These are phyloP conservation scores for Pseudoneurospora amorphoporcata DNA, from an alignment of 495 filamentous ascomycete species.

Conservation along the genomic window DNA sequence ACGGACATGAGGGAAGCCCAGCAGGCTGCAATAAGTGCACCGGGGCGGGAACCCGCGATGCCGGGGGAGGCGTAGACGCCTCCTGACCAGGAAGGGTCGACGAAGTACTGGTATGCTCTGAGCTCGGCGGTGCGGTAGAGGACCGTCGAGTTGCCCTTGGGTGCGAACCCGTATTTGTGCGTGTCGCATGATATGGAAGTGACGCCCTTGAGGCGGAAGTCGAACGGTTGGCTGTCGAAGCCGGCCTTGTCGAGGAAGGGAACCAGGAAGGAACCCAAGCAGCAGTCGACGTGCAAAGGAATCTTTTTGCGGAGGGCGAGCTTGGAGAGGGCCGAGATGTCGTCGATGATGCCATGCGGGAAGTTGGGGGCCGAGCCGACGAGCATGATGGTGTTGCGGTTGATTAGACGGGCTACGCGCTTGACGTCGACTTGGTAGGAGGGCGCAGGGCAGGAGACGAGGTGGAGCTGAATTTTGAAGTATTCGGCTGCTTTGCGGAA, in stretches of 20 bases:
- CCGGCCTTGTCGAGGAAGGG: slow-evolving; percentile 87
- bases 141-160: slow-evolving; percentile 87
- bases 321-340: slow-evolving; percentile 76
- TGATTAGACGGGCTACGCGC: slow-evolving; percentile 74
- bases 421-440: slow-evolving; percentile 71
- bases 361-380: slow-evolving; percentile 96
- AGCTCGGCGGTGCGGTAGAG: slow-evolving; percentile 76
- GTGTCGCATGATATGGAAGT: slow-evolving; percentile 94
- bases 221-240: slow-evolving; percentile 76
- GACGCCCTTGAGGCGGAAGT: slow-evolving; percentile 89
- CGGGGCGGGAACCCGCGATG: slow-evolving; percentile 83
- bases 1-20: slow-evolving; percentile 85
- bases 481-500: slow-evolving; percentile 93
- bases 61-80: slow-evolving; percentile 91
- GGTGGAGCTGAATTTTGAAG: slow-evolving; percentile 89
- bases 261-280: slow-evolving; percentile 87
- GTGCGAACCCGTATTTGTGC: slow-evolving; percentile 98
- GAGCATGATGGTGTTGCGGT: slow-evolving; percentile 91
- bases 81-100: slow-evolving; percentile 89
- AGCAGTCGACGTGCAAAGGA: slow-evolving; percentile 95
- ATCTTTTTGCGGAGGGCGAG: slow-evolving; percentile 69
- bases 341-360: slow-evolving; percentile 95
- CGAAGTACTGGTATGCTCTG: slow-evolving; percentile 86
- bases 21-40: slow-evolving; percentile 86
- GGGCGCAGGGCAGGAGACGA: slow-evolving; percentile 80